Conservation (phyloP, 2,329 filamentous ascomycete genomes). For the Pochonia chlamydosporia region DNA sequence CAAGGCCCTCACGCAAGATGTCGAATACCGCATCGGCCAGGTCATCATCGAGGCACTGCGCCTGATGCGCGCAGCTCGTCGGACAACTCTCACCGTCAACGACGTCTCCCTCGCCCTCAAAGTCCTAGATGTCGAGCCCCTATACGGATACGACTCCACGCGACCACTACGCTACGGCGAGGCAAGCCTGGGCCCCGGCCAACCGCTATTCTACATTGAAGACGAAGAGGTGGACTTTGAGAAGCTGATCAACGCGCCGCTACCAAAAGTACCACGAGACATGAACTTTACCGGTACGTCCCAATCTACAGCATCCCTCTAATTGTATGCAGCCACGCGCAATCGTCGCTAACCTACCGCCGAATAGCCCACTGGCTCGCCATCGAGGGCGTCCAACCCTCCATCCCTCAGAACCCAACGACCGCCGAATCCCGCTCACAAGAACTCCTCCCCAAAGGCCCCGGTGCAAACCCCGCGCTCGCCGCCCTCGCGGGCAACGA, state of each 20-base stretch:
- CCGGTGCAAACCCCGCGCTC: constrained; percentile 78
- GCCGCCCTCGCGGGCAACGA: constrained; percentile 78
- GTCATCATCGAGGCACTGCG: constrained; percentile 91
- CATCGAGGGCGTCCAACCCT: constrained; percentile 93
- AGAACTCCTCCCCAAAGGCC: constrained; percentile 84
- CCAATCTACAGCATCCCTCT: background rate
- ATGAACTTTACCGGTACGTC: constrained; percentile 78
- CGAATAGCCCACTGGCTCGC: constrained; percentile 88
- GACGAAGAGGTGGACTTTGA: constrained; percentile 99
- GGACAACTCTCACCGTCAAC: constrained; percentile 81
- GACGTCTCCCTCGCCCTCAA: constrained; percentile 83
- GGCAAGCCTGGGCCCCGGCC: constrained; percentile 85
- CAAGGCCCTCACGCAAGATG: constrained; percentile 83
- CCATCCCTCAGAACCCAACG: constrained; percentile 93
- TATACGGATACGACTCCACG: constrained; percentile 94
- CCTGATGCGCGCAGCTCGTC: constrained; percentile 87
- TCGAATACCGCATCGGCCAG: constrained; percentile 91
- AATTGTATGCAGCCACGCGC: background rate
- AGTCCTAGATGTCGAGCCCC: constrained; percentile 84
- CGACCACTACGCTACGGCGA: constrained; percentile 87
- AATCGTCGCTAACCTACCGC: constrained; percentile 9
- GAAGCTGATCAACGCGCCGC: constrained; percentile 92
- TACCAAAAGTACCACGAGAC: constrained; percentile 92
- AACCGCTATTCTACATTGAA: constrained; percentile 94
- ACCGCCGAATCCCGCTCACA: constrained; percentile 75